Evolutionary conservation across 345 rosid genomes (phyloP).

Genomic region (Fremontodendron californicum): DNA sequence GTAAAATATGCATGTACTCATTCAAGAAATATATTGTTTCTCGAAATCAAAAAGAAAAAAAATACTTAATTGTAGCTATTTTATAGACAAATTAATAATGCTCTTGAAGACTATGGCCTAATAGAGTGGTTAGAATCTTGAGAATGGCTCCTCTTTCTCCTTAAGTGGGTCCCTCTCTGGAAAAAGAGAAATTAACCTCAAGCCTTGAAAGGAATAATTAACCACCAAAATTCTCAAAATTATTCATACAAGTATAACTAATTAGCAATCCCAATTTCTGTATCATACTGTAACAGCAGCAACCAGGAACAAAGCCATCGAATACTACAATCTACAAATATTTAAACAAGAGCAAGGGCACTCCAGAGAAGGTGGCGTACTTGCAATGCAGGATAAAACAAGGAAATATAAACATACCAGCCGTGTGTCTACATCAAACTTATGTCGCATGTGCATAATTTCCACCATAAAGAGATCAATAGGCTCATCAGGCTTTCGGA

Average conservation of each 20-base stretch:
- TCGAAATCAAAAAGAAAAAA: background rate
- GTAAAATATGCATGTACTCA: background rate
- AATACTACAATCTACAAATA: background rate
- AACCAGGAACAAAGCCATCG: background rate
- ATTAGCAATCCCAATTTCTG: background rate
- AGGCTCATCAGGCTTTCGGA: constrained; percentile 80
- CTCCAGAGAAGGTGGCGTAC: background rate
- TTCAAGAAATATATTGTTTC: background rate
- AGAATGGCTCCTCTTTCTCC: background rate
- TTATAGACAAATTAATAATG: background rate
- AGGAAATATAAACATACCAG: constrained; percentile 44
- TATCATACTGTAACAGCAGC: background rate
- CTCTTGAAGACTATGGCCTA: background rate
- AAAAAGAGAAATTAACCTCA: background rate
- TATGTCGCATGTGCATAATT: constrained; percentile 99
- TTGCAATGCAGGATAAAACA: background rate
- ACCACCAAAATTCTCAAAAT: background rate
- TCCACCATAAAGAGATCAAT: constrained; percentile 98
- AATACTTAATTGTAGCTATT: background rate
- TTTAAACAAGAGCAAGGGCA: background rate
- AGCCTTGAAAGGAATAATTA: background rate
- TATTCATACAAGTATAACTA: no score
- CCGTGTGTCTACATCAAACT: constrained; percentile 93
- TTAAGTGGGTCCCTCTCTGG: background rate
- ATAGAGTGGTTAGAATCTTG: background rate